Evolutionary conservation across 2,329 filamentous ascomycete species (phyloP), one percentile per base, ranked within the genome.

Genomic region (Eurotiales sp.): DNA sequence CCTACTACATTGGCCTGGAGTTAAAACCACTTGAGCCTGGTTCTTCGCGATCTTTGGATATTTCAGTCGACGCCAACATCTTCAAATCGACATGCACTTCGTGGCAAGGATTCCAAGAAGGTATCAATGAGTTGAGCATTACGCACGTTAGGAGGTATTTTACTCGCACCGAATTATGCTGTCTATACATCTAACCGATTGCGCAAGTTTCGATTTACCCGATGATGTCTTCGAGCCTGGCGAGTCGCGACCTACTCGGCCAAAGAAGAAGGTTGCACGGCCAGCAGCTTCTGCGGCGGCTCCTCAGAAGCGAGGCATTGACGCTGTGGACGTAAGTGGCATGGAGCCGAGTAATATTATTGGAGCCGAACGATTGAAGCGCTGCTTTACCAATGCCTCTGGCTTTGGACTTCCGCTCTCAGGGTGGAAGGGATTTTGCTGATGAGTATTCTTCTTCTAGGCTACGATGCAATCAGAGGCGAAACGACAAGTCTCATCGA

Each of bases 1-100:
- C 91, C 1, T 92, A 91, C 68, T 99, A 97, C 66, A 90, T 99
- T 64, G 93, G 93, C 30, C 78, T 97, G 43, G 87, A 92, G 64
- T 72, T 97, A 52, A 80, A 81, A 43, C 81, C 86, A 61, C 73
- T 96, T 50, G 78, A 79, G 32, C 81, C 85, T 75, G 86, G 88
- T 53, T 68, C 71, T 27, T 71, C 74, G 21, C 74, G 75, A 52
- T 75, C 74, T 40, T 65, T 80, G 55, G 76, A 80, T 59, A 77
- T 80, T 37, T 78, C 91, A 17, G 86, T 82, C 61, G 86, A 93
- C 60, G 90, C 95, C 23, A 81, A 87, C 49, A 84, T 90, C 50
- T 99, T 96, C 76, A 95, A 90, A 73, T 78, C 81, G n/a, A 80
- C 86, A 47, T 95, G 91, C 69, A 85, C 77, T 32, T 78, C 78